phyloP scores from a whole-genome alignment of 2,329 filamentous ascomycete species.

The Sarocladium kiliense region DNA sequence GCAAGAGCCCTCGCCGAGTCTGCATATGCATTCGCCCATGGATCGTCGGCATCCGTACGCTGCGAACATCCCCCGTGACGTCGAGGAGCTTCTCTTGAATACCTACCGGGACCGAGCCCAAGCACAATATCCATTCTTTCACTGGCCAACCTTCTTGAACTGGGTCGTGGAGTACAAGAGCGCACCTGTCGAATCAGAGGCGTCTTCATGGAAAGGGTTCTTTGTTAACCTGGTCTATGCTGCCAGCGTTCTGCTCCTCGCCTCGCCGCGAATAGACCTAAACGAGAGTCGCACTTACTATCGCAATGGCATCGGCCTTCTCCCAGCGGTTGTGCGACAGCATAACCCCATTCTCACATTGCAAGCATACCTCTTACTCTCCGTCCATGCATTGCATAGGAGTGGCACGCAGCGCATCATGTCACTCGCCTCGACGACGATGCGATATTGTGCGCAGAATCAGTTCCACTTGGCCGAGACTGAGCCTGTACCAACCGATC shows the following conservation, averaged over 20 bases:
- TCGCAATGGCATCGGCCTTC: slow-evolving; percentile 14
- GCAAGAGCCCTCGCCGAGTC: background rate
- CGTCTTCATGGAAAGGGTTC: slow-evolving; percentile 18
- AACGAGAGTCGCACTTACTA: slow-evolving; percentile 14
- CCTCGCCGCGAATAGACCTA: background rate
- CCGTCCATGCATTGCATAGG: slow-evolving; percentile 21
- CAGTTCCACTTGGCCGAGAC: slow-evolving; percentile 21
- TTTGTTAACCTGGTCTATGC: slow-evolving; percentile 23
- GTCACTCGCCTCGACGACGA: slow-evolving; percentile 18
- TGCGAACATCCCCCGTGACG: slow-evolving; percentile 9
- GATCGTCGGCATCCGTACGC: background rate
- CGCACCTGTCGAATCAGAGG: background rate
- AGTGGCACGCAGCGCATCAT: slow-evolving; percentile 22
- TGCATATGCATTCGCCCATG: background rate
- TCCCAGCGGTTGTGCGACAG: slow-evolving; percentile 16
- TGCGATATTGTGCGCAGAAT: slow-evolving; percentile 22
- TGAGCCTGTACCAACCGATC: slow-evolving; percentile 12
- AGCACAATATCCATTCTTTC: slow-evolving; percentile 21
- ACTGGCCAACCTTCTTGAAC: slow-evolving; percentile 13
- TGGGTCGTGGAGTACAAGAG: slow-evolving; percentile 16
- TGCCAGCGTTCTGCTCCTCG: slow-evolving; percentile 15
- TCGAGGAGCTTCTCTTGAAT: slow-evolving; percentile 17
- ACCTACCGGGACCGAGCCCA: slow-evolving; percentile 22
- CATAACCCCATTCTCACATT: slow-evolving; percentile 15
- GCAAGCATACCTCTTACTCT: slow-evolving; percentile 18